Evolutionary conservation across 306 rosid genomes (phyloP), one percentile per base, ranked within the genome.

Genomic region (Glycine tomentella): DNA sequence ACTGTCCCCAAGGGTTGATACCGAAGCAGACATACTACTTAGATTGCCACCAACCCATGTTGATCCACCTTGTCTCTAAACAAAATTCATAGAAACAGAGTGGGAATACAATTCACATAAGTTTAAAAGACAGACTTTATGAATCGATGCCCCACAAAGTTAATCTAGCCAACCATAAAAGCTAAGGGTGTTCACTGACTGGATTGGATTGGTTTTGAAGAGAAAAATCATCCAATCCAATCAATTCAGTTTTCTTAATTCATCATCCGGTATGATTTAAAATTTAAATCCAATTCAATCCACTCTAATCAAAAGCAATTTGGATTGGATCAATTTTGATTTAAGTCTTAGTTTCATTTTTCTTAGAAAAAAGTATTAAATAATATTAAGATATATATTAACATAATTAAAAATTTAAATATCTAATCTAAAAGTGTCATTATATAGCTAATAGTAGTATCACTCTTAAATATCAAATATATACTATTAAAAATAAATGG

Each of bases 21-120:
- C 99, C 17, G 98, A 93, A 85, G 97, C 91, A 85, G 99, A 95
- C 99, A 95, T 95, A 79, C 98, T 93, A 84, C 98, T 93, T 55
- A 95, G 92, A 82, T 95, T 95, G 62, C 99, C 99, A 75, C 99
- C 99, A 85, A 98, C 97, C 99, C 99, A 95, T 45, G 90, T 95
- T 84, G 93, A 93, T 50, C 94, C 99, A 76, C 99, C 99, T 84
- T 95, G 93, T 84, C 99, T 91, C 99, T 93, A 75, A 78, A 84
- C 42, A 80, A 58, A 83, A 65, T 70, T 58, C 82, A 42, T 42
- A 77, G 93, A 81, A 92, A 65, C 89, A n/a, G 40, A 80, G 44
- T 58, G 74, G 71, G 42, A 80, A 66, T 79, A 67, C 68, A 81
- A 66, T 69, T 64, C 71, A 77, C 5, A 57, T 17, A 42, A 79